Evolutionary conservation across 176 grass and related monocot species (phyloP).

Genomic region (Eleusine coracana): DNA sequence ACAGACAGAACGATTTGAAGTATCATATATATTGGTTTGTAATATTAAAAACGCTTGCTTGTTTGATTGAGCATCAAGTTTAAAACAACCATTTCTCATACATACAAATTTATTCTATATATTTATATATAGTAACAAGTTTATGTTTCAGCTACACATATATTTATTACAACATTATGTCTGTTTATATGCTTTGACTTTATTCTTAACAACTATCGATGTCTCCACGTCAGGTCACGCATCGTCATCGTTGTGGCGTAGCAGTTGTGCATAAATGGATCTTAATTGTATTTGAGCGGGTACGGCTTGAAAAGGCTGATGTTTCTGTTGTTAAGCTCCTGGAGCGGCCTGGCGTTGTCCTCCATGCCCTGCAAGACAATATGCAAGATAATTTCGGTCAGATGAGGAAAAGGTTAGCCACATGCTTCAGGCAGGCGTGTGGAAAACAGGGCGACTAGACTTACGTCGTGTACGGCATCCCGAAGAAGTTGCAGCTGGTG

Average conservation of each 20-base stretch:
- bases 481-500: constrained; percentile 62
- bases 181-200: background rate
- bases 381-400: background rate
- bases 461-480: constrained; percentile 73
- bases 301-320: constrained; percentile 48
- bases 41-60: too few relatives aligned
- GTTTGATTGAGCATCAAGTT: too few relatives aligned
- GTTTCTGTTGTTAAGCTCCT: constrained; percentile 46
- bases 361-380: constrained; percentile 40
- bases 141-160: too few relatives aligned
- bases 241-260: background rate
- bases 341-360: constrained; percentile 67
- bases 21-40: too few relatives aligned
- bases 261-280: background rate
- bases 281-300: constrained; percentile 3
- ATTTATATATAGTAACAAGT: too few relatives aligned
- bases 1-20: too few relatives aligned
- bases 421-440: too few relatives aligned
- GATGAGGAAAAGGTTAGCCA: too few relatives aligned
- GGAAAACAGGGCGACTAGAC: background rate
- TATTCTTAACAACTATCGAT: background rate
- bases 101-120: too few relatives aligned
- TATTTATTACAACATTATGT: background rate
- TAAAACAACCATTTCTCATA: too few relatives aligned
- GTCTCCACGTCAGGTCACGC: background rate